Conservation (phyloP, 2,329 filamentous ascomycete genomes). For the Bretziella fagacearum region DNA sequence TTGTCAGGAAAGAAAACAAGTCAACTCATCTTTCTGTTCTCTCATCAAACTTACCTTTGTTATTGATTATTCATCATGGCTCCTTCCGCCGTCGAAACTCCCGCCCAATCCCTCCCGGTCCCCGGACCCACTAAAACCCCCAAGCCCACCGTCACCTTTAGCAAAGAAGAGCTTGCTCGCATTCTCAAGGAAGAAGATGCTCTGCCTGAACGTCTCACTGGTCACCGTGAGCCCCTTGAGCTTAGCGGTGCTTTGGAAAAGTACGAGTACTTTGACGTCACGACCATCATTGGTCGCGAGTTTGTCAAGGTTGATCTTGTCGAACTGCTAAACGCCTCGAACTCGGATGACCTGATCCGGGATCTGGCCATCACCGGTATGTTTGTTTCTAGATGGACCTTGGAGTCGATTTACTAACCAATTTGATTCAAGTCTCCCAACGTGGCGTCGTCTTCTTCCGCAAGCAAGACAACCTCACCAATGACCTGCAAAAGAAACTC, state of each 20-base stretch:
- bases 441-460: slow-evolving; percentile 57
- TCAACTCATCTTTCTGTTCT: not conserved
- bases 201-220: slow-evolving; percentile 1
- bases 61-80: not conserved
- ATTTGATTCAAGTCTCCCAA: slow-evolving; percentile 38
- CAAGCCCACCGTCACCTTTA: not conserved
- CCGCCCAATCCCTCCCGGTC: not conserved
- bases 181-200: not conserved
- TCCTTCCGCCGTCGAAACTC: too few species aligned
- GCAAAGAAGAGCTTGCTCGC: not conserved
- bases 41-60: not conserved
- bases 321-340: slow-evolving; percentile 42
- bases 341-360: slow-evolving; percentile 44
- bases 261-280: slow-evolving; percentile 40
- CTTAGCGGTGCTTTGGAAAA: slow-evolving; percentile 33
- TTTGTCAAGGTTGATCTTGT: slow-evolving; percentile 41
- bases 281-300: slow-evolving; percentile 45
- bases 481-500: slow-evolving; percentile 49
- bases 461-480: slow-evolving; percentile 41
- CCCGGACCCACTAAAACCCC: not conserved
- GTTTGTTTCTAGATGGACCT: slow-evolving; percentile 13
- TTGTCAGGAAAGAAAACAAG: too few species aligned
- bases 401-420: not conserved
- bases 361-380: slow-evolving; percentile 52
- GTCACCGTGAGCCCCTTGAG: slow-evolving; percentile 26